Conservation (phyloP, 352 stramenopile genomes). For the Globisporangium radiosum region DNA sequence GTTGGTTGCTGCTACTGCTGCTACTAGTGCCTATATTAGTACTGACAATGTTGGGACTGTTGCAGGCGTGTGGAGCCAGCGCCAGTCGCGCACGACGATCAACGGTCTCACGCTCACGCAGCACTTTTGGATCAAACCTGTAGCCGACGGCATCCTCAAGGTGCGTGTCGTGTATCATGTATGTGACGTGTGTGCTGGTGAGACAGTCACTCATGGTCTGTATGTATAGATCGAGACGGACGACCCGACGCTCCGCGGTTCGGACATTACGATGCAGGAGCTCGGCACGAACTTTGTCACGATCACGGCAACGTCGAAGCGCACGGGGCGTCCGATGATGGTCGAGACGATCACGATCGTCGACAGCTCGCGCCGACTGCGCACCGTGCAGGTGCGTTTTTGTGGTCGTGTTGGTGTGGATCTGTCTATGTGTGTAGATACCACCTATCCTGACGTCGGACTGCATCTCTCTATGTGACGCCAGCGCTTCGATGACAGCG, state of each 20-base stretch:
- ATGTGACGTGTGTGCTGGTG: neutral
- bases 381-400: constrained; percentile 57
- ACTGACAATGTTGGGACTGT: neutral
- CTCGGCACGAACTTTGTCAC: constrained; percentile 77
- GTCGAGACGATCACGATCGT: constrained; percentile 83
- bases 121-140: constrained; percentile 86
- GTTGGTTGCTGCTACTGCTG: neutral
- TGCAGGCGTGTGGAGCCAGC: constrained; percentile 74
- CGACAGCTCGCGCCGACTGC: constrained; percentile 71
- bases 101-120: constrained; percentile 79
- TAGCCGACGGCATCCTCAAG: constrained; percentile 84
- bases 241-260: constrained; percentile 65
- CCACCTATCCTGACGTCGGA: no score
- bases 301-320: constrained; percentile 81
- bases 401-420: no score
- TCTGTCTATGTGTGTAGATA: no score
- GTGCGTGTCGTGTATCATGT: constrained; percentile 6
- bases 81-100: constrained; percentile 81
- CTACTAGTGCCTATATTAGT: neutral
- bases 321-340: constrained; percentile 70
- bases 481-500: constrained; percentile 80
- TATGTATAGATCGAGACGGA: constrained; percentile 64
- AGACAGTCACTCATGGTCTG: neutral
- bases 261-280: constrained; percentile 85
- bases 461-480: neutral